A percentile compares a stretch with the other conserved stretches of the same genome.
phyloP scores from a whole-genome alignment of 805 yeast genomes.

The Debaryomyces maramus region DNA sequence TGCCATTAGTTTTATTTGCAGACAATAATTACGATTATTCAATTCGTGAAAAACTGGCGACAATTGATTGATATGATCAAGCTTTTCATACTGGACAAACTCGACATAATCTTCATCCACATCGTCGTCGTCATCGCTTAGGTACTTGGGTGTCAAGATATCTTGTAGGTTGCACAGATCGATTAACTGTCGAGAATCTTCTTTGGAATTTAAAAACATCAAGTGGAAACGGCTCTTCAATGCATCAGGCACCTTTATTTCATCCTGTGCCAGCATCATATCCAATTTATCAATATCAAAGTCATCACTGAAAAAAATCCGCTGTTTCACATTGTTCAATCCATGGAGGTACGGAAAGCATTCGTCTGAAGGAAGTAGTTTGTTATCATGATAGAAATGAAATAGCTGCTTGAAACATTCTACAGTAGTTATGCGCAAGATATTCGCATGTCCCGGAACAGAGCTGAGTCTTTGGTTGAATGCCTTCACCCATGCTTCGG shows the following conservation, averaged over 20 bases:
- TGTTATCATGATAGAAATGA: constrained; percentile 15
- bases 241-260: constrained; percentile 5
- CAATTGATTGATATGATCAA: constrained; percentile 9
- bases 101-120: neutral
- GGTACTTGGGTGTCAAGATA: neutral
- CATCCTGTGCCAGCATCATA: neutral
- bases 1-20: constrained; percentile 32
- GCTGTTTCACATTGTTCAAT: constrained; percentile 23
- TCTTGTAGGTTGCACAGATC: constrained; percentile 2
- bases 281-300: constrained; percentile 1
- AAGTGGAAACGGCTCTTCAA: constrained; percentile 14
- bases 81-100: constrained; percentile 5
- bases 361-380: constrained; percentile 13
- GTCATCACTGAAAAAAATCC: constrained; percentile 25
- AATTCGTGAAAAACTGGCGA: constrained; percentile 8
- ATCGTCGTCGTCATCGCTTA: neutral
- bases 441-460: constrained; percentile 2
- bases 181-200: constrained; percentile 1
- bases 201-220: constrained; percentile 15
- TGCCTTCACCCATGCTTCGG: constrained; percentile 1
- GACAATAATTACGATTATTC: constrained; percentile 30
- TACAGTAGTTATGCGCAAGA: constrained; percentile 8
- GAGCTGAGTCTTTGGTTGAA: constrained; percentile 2
- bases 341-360: constrained; percentile 41
- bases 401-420: constrained; percentile 17